These are phyloP conservation scores for Pterocarpus macrocarpus DNA, from an alignment of 306 rosid species.

Conservation along the genomic window DNA sequence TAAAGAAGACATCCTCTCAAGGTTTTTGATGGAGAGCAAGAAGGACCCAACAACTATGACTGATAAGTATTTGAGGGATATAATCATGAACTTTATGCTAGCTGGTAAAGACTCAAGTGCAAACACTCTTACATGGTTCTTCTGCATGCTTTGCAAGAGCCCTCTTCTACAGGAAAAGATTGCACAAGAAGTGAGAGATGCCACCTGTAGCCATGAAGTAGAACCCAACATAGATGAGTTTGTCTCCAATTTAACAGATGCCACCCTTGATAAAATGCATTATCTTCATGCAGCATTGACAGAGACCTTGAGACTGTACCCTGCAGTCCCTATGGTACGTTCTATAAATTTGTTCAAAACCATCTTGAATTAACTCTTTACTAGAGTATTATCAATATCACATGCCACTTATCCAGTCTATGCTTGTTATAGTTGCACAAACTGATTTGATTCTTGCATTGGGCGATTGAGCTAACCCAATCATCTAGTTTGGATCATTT, in stretches of 20 bases:
- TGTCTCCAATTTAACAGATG: constrained; percentile 60
- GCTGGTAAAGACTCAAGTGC: constrained; percentile 87
- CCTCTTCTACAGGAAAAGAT: constrained; percentile 75
- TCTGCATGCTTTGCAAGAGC: constrained; percentile 81
- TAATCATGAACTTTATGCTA: constrained; percentile 71
- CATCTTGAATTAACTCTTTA: background rate
- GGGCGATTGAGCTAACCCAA: too few relatives aligned
- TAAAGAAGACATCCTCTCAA: constrained; percentile 81
- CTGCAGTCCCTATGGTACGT: constrained; percentile 71
- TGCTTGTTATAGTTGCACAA: background rate
- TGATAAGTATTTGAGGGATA: constrained; percentile 72
- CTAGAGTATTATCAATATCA: background rate
- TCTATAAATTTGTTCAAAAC: background rate
- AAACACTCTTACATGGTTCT: constrained; percentile 81
- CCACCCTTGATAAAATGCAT: constrained; percentile 72
- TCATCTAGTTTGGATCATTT: too few relatives aligned
- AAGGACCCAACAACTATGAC: constrained; percentile 65
- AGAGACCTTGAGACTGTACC: constrained; percentile 84
- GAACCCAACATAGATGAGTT: constrained; percentile 57
- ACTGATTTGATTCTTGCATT: too few relatives aligned
- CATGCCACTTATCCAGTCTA: constrained; percentile 1
- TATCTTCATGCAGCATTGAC: constrained; percentile 85
- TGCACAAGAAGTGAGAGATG: constrained; percentile 70
- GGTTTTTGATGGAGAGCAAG: constrained; percentile 77
- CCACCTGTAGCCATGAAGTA: constrained; percentile 42